These are phyloP conservation scores for Allium cepa DNA, from an alignment of 106 monocot species.

Conservation along the genomic window DNA sequence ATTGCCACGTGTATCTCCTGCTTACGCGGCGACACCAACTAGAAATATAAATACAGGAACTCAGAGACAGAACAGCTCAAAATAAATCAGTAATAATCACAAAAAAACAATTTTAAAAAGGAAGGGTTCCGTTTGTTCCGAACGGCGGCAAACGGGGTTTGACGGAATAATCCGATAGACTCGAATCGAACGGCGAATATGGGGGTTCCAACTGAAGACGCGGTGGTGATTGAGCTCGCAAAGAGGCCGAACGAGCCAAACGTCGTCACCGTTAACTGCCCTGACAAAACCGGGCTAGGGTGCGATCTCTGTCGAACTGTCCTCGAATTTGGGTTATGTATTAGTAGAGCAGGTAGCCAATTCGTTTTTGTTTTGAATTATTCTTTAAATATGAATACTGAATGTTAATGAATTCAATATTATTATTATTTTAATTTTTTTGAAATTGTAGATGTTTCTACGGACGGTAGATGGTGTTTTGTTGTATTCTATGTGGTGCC, in stretches of 20 bases:
- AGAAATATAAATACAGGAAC: no score
- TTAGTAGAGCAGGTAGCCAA: constrained; percentile 56
- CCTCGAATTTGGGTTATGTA: constrained; percentile 87
- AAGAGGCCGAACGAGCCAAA: constrained; percentile 42
- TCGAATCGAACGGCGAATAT: constrained; percentile 23
- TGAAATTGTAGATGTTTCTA: constrained; percentile 60
- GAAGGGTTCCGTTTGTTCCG: no score
- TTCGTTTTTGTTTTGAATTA: background rate
- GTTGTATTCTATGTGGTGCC: constrained; percentile 84
- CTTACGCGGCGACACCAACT: no score
- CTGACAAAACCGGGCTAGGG: constrained; percentile 73
- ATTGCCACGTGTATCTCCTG: no score
- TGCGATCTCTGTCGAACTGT: constrained; percentile 78
- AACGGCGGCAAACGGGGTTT: constrained; percentile 5
- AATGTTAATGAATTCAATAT: background rate
- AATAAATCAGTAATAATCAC: no score
- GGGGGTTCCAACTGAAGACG: constrained; percentile 49
- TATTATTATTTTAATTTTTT: no score
- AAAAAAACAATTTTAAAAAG: no score
- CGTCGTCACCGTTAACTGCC: constrained; percentile 86
- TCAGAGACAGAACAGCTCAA: no score
- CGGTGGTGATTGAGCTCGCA: constrained; percentile 58
- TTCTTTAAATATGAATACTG: no score
- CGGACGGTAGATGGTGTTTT: constrained; percentile 92
- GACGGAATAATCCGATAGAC: constrained; percentile 11